Percentiles rank a stretch among this genome's conserved stretches.
phyloP scores from a whole-genome alignment of 352 stramenopile genomes.

The Pythium aristosporum region DNA sequence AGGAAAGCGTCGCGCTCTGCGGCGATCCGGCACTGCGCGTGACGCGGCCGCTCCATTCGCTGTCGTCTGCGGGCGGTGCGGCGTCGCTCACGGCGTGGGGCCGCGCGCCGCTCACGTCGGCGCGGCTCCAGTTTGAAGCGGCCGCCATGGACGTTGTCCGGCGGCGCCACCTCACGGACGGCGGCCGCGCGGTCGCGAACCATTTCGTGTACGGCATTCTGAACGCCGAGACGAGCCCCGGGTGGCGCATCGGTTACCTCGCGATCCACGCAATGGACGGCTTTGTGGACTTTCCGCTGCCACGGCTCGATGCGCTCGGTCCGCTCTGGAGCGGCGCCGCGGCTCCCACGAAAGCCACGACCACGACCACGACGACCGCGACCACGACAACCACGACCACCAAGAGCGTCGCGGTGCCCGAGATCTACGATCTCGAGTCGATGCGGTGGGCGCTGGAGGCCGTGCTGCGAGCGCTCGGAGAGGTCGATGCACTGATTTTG shows the following conservation, averaged over 20 bases:
- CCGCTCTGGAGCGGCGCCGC: conserved; percentile 36
- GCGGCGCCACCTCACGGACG: conserved; percentile 54
- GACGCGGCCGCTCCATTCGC: conserved; percentile 24
- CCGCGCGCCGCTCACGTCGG: conserved; percentile 30
- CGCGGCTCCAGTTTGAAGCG: conserved; percentile 35
- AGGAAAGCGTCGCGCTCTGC: conserved; percentile 70
- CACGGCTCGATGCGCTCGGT: conserved; percentile 55
- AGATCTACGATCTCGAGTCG: conserved; percentile 85
- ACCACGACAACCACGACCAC: not conserved
- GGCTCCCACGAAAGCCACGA: not conserved
- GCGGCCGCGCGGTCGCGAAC: conserved; percentile 54
- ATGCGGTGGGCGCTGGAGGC: conserved; percentile 87
- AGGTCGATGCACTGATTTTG: conserved; percentile 69
- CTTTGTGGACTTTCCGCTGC: conserved; percentile 80
- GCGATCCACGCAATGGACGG: conserved; percentile 67
- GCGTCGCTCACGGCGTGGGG: conserved; percentile 29
- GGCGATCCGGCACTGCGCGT: conserved; percentile 66
- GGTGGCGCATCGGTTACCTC: conserved; percentile 81
- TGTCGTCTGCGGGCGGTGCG: conserved; percentile 1
- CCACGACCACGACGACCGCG: conserved; percentile 1
- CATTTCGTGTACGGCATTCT: conserved; percentile 70
- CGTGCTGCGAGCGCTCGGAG: conserved; percentile 60
- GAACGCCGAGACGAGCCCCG: conserved; percentile 69
- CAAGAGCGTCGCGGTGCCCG: conserved; percentile 42
- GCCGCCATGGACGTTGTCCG: conserved; percentile 46